A percentile compares a stretch with the other conserved stretches of the same genome.
These are phyloP conservation scores for Puccinia coronata DNA, from an alignment of 1,284 basidiomycete species.

Conservation along the genomic window DNA sequence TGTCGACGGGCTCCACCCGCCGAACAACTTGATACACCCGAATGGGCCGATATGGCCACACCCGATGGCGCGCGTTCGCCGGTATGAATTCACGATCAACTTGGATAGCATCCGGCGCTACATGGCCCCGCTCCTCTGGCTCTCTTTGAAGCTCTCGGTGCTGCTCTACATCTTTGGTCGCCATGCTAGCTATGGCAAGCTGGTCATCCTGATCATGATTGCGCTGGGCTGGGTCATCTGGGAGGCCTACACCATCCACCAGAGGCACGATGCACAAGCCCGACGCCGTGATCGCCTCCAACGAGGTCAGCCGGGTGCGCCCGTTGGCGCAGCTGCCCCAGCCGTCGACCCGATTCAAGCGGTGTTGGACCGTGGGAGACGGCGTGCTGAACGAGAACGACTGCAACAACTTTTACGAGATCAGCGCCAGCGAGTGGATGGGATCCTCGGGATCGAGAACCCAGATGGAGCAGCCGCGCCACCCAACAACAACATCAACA, in stretches of 20 bases:
- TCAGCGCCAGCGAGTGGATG: conserved; percentile 29
- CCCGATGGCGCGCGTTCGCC: conserved; percentile 32
- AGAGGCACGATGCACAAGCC: conserved; percentile 41
- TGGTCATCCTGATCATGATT: conserved; percentile 52
- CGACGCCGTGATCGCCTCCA: conserved; percentile 44
- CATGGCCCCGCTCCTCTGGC: conserved; percentile 54
- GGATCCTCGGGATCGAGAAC: neutral
- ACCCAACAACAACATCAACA: conserved; percentile 3
- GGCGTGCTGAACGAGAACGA: conserved; percentile 44
- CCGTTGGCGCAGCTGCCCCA: conserved; percentile 17
- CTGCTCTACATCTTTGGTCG: conserved; percentile 56
- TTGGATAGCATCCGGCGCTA: conserved; percentile 55
- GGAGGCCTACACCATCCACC: conserved; percentile 53
- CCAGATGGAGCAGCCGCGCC: conserved; percentile 3
- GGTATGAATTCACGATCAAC: conserved; percentile 55
- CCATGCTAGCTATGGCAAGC: conserved; percentile 53
- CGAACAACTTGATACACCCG: conserved; percentile 31
- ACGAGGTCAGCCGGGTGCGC: conserved; percentile 32
- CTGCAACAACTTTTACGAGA: conserved; percentile 17
- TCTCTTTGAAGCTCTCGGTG: conserved; percentile 55
- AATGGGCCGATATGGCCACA: conserved; percentile 35
- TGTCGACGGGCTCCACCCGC: conserved; percentile 15
- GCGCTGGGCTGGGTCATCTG: conserved; percentile 55
- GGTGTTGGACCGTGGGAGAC: conserved; percentile 46
- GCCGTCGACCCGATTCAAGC: conserved; percentile 48